Percentiles rank a stretch among this genome's conserved stretches.
Conservation (phyloP, 192 early-diverging fungal genomes). For the Gonapodya sp. region DNA sequence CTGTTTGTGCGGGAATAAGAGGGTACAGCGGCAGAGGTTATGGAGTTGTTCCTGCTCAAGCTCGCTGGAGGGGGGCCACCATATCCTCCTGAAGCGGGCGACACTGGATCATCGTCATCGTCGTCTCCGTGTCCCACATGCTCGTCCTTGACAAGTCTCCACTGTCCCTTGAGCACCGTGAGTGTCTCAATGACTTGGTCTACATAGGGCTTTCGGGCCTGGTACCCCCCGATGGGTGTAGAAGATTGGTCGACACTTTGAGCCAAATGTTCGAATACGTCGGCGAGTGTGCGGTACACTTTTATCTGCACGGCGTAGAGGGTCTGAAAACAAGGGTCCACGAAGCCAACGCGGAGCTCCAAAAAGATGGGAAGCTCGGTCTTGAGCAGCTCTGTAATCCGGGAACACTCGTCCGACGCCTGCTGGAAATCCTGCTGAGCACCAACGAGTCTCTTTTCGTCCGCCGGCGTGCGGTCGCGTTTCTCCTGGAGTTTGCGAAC, state of each 20-base stretch:
- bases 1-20: slow-evolving; percentile 24
- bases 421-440: slow-evolving; percentile 63
- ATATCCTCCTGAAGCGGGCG: background rate
- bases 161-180: slow-evolving; percentile 10
- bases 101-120: background rate
- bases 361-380: slow-evolving; percentile 73
- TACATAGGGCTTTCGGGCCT: background rate
- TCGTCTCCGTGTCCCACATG: background rate
- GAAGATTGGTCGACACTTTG: slow-evolving; percentile 5
- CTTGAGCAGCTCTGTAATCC: slow-evolving; percentile 72
- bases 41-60: background rate
- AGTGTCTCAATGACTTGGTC: slow-evolving; percentile 6
- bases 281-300: slow-evolving; percentile 60
- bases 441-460: slow-evolving; percentile 38
- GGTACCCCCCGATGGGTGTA: background rate
- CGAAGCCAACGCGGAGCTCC: slow-evolving; percentile 58
- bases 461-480: slow-evolving; percentile 25
- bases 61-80: background rate
- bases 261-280: slow-evolving; percentile 30
- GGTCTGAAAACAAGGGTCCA: slow-evolving; percentile 77
- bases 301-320: slow-evolving; percentile 76
- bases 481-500: slow-evolving; percentile 64
- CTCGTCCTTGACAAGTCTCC: background rate
- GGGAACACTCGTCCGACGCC: slow-evolving; percentile 74
- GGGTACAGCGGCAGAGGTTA: background rate